Evolutionary conservation across 139 green algal species (phyloP).

Genomic region (Closterium sp.): DNA sequence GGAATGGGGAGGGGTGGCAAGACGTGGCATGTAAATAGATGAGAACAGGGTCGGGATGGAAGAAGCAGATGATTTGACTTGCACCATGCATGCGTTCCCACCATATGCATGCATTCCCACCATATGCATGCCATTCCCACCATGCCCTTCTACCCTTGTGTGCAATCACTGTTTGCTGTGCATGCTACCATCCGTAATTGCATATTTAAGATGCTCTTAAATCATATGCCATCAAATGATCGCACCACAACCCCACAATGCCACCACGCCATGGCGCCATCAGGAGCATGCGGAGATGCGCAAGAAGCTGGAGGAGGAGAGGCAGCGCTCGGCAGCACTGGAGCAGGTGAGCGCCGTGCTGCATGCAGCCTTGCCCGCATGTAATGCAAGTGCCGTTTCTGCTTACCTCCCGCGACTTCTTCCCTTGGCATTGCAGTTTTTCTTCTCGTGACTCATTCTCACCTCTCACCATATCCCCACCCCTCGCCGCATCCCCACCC

Average conservation of each 20-base stretch:
- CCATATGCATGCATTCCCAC: too few species aligned
- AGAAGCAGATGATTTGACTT: too few species aligned
- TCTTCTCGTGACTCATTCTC: background rate
- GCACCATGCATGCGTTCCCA: too few species aligned
- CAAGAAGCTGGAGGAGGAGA: background rate
- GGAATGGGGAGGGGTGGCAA: too few species aligned
- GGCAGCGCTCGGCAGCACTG: background rate
- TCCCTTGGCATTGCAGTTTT: background rate
- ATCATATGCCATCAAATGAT: too few species aligned
- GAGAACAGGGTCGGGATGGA: too few species aligned
- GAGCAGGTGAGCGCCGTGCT: background rate
- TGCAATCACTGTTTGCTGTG: background rate
- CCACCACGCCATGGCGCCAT: too few species aligned
- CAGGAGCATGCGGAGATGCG: background rate
- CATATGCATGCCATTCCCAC: too few species aligned
- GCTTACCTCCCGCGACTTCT: background rate
- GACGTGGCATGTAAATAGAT: too few species aligned
- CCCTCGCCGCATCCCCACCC: too few species aligned
- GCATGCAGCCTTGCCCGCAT: background rate
- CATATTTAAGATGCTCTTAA: background rate
- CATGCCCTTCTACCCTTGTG: background rate
- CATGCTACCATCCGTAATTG: background rate
- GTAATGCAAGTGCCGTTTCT: background rate
- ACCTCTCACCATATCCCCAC: background rate
- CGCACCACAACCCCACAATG: too few species aligned